Evolutionary conservation across 352 stramenopile genomes (phyloP).

Genomic region (Globisporangium cederbergense): DNA sequence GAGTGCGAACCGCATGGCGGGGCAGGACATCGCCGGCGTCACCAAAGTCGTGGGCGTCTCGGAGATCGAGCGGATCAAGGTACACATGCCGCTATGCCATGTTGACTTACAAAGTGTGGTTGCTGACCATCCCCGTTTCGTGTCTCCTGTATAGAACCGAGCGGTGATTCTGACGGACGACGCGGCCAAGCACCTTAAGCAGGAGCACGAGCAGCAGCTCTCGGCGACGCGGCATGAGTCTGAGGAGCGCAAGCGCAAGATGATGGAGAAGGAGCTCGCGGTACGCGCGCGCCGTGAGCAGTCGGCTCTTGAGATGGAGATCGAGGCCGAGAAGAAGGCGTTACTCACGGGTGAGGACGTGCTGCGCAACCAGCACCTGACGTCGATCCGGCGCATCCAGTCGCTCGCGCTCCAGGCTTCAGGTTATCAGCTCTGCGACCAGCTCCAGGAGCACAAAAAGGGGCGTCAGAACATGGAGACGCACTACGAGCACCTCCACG

Average conservation of each 20-base stretch:
- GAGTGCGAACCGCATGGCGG: conserved; percentile 39
- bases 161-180: conserved; percentile 58
- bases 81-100: conserved; percentile 1
- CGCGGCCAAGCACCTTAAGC: conserved; percentile 32
- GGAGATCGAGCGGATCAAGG: conserved; percentile 53
- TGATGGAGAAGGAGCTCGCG: conserved; percentile 77
- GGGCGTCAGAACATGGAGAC: conserved; percentile 37
- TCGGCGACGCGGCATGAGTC: conserved; percentile 47
- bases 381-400: conserved; percentile 64
- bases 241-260: conserved; percentile 62
- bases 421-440: conserved; percentile 65
- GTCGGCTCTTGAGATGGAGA: conserved; percentile 66
- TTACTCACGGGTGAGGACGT: conserved; percentile 65
- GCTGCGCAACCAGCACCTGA: conserved; percentile 52
- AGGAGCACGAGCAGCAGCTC: conserved; percentile 40
- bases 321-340: conserved; percentile 59
- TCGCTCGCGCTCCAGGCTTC: conserved; percentile 59
- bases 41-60: conserved; percentile 28
- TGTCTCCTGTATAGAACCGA: conserved; percentile 27
- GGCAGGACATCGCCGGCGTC: conserved; percentile 59
- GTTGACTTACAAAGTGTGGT: not conserved
- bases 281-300: conserved; percentile 64
- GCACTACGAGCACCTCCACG: conserved; percentile 63
- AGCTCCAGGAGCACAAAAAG: conserved; percentile 42
- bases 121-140: not conserved